A percentile compares a stretch with the other conserved stretches of the same genome.
Evolutionary conservation across 176 grass and related monocot species (phyloP).

Genomic region (Guadua angustifolia): DNA sequence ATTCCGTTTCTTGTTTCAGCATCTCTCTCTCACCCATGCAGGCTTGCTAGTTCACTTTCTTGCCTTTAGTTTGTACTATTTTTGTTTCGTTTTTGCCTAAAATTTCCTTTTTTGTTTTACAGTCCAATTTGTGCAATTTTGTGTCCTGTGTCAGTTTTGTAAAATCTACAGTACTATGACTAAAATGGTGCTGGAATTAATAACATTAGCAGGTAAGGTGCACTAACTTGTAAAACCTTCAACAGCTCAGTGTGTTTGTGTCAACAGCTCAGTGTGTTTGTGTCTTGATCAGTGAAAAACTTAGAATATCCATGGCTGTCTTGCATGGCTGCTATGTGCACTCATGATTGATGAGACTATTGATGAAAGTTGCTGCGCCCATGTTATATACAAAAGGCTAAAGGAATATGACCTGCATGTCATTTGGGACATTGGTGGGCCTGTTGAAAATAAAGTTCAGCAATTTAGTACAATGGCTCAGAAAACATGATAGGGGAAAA

Average conservation of each 20-base stretch:
- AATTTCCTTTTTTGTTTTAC: not conserved
- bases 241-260: not conserved
- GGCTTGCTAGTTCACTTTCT: too few relatives aligned
- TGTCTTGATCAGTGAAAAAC: not conserved
- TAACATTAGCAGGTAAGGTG: not conserved
- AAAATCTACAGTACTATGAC: not conserved
- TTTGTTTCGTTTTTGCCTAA: not conserved
- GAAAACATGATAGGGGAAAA: not conserved
- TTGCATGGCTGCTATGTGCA: not conserved
- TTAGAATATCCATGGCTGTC: not conserved
- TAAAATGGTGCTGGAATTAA: not conserved
- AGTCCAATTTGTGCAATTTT: not conserved
- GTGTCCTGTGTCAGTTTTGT: not conserved
- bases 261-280: slow-evolving; percentile 4
- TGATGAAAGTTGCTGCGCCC: not conserved
- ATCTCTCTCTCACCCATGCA: not conserved
- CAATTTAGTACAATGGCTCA: not conserved
- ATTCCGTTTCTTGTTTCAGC: not conserved
- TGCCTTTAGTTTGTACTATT: too few relatives aligned
- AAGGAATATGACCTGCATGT: not conserved
- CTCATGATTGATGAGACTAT: not conserved
- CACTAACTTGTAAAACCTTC: not conserved
- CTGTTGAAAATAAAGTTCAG: slow-evolving; percentile 8
- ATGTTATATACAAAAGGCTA: not conserved
- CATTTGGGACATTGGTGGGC: not conserved